Base-by-base conservation (phyloP, 768 basidiomycete species). In the Auriculariales sp. region DNA sequence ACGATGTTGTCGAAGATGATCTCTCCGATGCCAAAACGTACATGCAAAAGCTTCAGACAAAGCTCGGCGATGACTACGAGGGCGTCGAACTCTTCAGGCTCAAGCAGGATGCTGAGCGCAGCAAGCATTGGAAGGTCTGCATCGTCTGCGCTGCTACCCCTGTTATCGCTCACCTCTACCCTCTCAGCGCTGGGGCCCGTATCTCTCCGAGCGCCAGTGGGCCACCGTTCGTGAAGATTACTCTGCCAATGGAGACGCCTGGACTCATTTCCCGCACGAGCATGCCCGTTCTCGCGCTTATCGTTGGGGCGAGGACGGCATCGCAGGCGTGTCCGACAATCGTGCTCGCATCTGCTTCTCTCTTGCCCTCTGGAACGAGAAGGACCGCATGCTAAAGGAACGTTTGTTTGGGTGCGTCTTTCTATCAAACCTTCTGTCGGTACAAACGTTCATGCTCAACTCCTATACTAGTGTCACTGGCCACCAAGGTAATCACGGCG, bases 201-300 rank as follows among this genome's bases (percentile, higher is more conserved):
- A 99, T 69, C 75, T 99, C 48, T 83, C 83, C 52, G 95, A 99
- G 66, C 75, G 95, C 52, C 95, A 98, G 72, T 99, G 95, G 95
- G 94, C 93, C 19, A 98, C 94, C 19, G 95, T 99, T 34, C 81
- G 95, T 54, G 95, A 99, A 66, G 95, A 99, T 64, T 99, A 99
- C 67, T 98, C 95, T 30, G 82, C 73, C 19, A 82, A 98, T 61
- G 95, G 95, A 47, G 91, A 95, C 62, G 92, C 90, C 6, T 95
- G 91, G 91, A 81, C 76, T 51, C 89, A 93, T 61, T 95, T 95
- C 61, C 92, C 91, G 32, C 92, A 94, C 59, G 88, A 86, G 51
- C 90, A 93, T 49, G 84, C 91, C 1, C 76, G 91, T 52, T 93
- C 90, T 50, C 81, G 95, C 51, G 88, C 92, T 22, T 99, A 97